phyloP scores from a whole-genome alignment of 108 stramenopile genomes.

The Nitzschia palea region DNA sequence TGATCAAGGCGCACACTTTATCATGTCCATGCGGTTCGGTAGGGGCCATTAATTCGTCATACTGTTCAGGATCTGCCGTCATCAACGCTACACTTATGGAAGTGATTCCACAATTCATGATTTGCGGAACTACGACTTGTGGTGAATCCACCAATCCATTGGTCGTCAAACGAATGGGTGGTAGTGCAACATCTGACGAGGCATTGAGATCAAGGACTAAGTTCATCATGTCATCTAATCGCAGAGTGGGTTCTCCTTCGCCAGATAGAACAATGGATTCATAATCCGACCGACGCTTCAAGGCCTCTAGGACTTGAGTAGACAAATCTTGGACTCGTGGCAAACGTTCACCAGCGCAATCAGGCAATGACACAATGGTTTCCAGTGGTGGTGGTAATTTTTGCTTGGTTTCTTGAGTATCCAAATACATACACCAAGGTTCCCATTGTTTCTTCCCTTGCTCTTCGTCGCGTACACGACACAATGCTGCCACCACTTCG shows the following conservation, averaged over 20 bases:
- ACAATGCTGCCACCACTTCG: slow-evolving; percentile 47
- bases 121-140: not conserved
- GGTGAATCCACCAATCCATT: slow-evolving; percentile 40
- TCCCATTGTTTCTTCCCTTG: slow-evolving; percentile 9
- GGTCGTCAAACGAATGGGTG: slow-evolving; percentile 41
- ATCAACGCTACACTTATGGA: slow-evolving; percentile 46
- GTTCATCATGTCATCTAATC: slow-evolving; percentile 52
- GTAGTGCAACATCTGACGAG: not conserved
- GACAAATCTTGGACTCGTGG: slow-evolving; percentile 11
- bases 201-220: slow-evolving; percentile 8
- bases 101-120: slow-evolving; percentile 26
- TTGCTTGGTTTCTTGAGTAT: slow-evolving; percentile 6
- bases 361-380: not conserved
- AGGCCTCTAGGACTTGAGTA: slow-evolving; percentile 27
- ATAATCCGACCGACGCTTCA: not conserved
- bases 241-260: slow-evolving; percentile 76
- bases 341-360: not conserved
- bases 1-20: slow-evolving; percentile 53
- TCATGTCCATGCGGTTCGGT: slow-evolving; percentile 27
- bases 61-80: slow-evolving; percentile 41
- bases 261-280: slow-evolving; percentile 66
- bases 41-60: slow-evolving; percentile 41
- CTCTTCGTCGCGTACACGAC: slow-evolving; percentile 58
- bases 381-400: slow-evolving; percentile 17
- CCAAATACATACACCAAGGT: slow-evolving; percentile 15